These are phyloP conservation scores for Hygrophoropsis aurantiaca DNA, from an alignment of 768 basidiomycete genomes.

Conservation along the genomic window DNA sequence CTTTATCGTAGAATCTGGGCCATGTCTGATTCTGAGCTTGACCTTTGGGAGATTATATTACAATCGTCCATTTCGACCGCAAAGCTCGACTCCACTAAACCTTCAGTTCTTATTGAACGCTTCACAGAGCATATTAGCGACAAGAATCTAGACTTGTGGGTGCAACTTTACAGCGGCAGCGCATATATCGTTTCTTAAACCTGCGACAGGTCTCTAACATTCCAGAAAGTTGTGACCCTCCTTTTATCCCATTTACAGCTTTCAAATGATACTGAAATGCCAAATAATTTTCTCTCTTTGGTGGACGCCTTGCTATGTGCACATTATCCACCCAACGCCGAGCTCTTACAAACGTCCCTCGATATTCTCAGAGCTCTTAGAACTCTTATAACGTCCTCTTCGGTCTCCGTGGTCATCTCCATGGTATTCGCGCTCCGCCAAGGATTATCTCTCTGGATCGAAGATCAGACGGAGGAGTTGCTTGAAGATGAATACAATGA, in stretches of 20 bases:
- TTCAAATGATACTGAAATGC: constrained; percentile 9
- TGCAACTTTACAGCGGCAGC: too few species aligned
- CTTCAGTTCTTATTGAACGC: constrained; percentile 10
- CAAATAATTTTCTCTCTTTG: constrained; percentile 24
- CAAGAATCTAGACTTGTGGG: constrained; percentile 9
- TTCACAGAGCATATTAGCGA: constrained; percentile 13
- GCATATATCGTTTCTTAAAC: neutral
- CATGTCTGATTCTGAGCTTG: constrained; percentile 40
- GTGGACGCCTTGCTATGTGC: constrained; percentile 30
- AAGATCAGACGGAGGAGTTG: constrained; percentile 43
- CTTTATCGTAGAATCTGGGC: constrained; percentile 41
- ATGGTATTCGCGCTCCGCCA: constrained; percentile 38
- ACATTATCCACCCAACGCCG: constrained; percentile 35
- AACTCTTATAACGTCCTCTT: constrained; percentile 28
- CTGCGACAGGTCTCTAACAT: constrained; percentile 20
- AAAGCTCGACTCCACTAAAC: constrained; percentile 8
- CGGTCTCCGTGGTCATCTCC: constrained; percentile 27
- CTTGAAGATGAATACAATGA: constrained; percentile 44
- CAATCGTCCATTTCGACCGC: constrained; percentile 28
- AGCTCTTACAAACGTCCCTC: constrained; percentile 28
- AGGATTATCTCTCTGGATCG: constrained; percentile 52
- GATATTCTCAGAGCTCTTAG: constrained; percentile 37
- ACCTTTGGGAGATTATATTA: constrained; percentile 43
- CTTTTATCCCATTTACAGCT: constrained; percentile 24
- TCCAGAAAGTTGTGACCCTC: constrained; percentile 19